Evolutionary conservation across 2,329 filamentous ascomycete genomes (phyloP), one percentile per base, ranked within the genome.

Genomic region (Polytolypa hystricis): DNA sequence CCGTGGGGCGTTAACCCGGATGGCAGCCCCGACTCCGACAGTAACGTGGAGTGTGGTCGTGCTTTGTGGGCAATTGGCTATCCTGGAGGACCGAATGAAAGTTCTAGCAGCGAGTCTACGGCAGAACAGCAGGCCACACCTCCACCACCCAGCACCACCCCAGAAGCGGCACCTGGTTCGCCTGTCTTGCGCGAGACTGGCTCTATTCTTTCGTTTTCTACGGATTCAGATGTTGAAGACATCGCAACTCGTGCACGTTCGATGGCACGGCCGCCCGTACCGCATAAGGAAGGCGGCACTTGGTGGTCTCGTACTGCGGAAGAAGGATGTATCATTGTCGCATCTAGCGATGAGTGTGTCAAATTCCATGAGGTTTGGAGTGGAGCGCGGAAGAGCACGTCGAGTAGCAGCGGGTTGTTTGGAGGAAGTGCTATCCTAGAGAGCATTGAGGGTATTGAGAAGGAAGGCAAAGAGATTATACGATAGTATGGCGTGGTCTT

Each of bases 341-440:
- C 87, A 11, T 82, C 84, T 29, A 94, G 86, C 53, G 87, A 96
- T 60, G 80, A 85, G 54, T 93, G 77, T 48, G 81, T 96, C 58
- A 91, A 91, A 54, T 96, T 96, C 51, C 86, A 96, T 57, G 87
- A 96, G 62, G 77, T 98, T 8, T 96, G 87, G 91, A 71, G 73
- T n/a, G 72, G 74, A 2, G 65, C 70, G 27, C 68, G 64, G 47
- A 79, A 73, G 50, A 62, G 65, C 6, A 72, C 68, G 14, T 58
- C 65, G 15, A 57, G 65, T 35, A 66, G 69, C 10, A 66, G 64
- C 28, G 77, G 82, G 2, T 65, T 84, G 43, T 64, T 94, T 16
- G 84, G 82, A 9, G 83, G 85, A 4, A 93, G 85, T 60, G 78
- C 82, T 55, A 93, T 95, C 44, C 68, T 94, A 20, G 86, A 94